A percentile compares a stretch with the other conserved stretches of the same genome.
Evolutionary conservation across 1,284 basidiomycete genomes (phyloP).

Genomic region (Moesziomyces parantarcticus): DNA sequence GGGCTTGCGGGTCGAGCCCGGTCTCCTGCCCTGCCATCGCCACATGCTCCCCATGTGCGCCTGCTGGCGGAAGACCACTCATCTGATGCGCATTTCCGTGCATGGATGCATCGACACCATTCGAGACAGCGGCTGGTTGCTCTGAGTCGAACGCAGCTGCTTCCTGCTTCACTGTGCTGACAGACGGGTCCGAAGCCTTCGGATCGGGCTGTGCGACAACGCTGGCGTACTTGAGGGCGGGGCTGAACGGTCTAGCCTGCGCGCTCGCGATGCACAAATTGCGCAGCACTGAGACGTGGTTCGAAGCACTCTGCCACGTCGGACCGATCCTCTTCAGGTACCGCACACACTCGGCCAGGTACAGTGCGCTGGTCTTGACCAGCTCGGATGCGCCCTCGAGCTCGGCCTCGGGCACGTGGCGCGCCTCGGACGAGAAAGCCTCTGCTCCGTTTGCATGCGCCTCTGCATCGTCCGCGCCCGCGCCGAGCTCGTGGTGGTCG

Average conservation of each 20-base stretch:
- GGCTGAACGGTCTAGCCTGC: constrained; percentile 22
- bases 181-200: too few species aligned
- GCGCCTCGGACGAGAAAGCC: constrained; percentile 6
- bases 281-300: constrained; percentile 44
- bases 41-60: too few species aligned
- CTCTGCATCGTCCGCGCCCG: constrained; percentile 9
- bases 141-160: too few species aligned
- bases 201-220: too few species aligned
- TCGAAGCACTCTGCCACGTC: constrained; percentile 47
- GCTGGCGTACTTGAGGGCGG: background rate
- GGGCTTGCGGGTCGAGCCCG: too few species aligned
- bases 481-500: background rate
- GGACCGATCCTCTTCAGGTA: constrained; percentile 44
- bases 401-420: constrained; percentile 21
- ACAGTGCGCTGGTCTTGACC: constrained; percentile 39
- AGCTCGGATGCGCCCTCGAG: constrained; percentile 34
- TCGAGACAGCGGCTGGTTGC: too few species aligned
- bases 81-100: too few species aligned
- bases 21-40: too few species aligned
- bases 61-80: too few species aligned
- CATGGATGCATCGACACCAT: too few species aligned
- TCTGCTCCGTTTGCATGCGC: constrained; percentile 13
- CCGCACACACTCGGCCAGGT: constrained; percentile 42
- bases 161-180: too few species aligned
- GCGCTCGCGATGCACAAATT: constrained; percentile 42